phyloP scores from a whole-genome alignment of 257 asterid species.

The Plantago major region DNA sequence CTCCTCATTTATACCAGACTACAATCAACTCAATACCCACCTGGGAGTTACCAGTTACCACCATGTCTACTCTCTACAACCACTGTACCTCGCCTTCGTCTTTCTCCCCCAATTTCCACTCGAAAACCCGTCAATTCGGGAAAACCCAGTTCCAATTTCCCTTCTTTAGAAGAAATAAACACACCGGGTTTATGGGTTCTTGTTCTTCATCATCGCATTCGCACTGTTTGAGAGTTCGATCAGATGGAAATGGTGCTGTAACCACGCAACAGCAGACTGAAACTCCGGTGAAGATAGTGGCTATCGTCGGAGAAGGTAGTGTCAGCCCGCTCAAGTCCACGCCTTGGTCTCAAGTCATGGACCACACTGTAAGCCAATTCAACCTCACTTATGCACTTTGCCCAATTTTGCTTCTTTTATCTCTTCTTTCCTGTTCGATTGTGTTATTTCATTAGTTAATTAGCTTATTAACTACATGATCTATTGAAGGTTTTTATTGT shows the following conservation, averaged over 20 bases:
- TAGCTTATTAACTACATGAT: no score
- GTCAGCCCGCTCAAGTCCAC: constrained; percentile 78
- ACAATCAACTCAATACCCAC: neutral
- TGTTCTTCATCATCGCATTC: constrained; percentile 17
- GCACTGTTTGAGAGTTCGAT: constrained; percentile 16
- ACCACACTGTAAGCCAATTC: constrained; percentile 57
- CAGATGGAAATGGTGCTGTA: constrained; percentile 16
- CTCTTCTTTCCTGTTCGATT: neutral
- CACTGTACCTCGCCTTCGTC: neutral
- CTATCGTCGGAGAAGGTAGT: constrained; percentile 75
- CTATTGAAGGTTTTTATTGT: no score
- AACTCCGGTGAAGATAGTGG: constrained; percentile 59
- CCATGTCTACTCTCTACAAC: constrained; percentile 1
- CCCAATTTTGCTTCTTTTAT: neutral
- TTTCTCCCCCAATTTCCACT: neutral
- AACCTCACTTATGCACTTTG: neutral
- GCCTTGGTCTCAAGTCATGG: constrained; percentile 84
- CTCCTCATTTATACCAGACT: no score
- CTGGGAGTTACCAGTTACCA: no score
- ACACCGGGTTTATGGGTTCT: neutral
- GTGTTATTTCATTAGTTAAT: neutral
- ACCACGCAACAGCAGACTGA: constrained; percentile 24
- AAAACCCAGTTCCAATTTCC: no score
- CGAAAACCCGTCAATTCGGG: no score
- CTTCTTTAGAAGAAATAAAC: neutral